phyloP scores from a whole-genome alignment of 768 basidiomycete genomes.

The Tricholoma matsutake region DNA sequence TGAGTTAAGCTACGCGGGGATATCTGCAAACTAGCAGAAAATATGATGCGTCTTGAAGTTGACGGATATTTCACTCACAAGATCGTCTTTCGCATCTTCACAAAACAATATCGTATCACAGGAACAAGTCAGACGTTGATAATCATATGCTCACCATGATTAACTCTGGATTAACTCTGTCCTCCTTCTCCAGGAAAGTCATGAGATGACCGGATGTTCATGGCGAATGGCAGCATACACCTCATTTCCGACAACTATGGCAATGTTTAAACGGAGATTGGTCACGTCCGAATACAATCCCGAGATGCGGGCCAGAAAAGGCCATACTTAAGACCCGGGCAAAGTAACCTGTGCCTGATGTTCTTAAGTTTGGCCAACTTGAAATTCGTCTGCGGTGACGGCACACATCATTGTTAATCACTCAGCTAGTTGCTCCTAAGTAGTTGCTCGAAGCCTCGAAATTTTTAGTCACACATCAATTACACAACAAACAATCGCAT shows the following conservation, averaged over 20 bases:
- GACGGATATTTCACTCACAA: neutral
- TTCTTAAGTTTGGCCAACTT: neutral
- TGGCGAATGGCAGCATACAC: neutral
- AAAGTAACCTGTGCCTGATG: conserved; percentile 4
- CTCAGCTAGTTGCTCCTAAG: too few relatives aligned
- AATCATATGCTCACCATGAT: neutral
- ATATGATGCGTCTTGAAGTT: neutral
- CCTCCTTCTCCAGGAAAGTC: neutral
- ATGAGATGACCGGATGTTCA: neutral
- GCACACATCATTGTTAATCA: neutral
- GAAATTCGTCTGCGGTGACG: neutral
- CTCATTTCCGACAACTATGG: conserved; percentile 19
- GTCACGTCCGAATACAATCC: neutral
- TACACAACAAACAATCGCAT: neutral
- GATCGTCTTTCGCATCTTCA: neutral
- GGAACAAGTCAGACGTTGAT: neutral
- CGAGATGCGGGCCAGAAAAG: conserved; percentile 3
- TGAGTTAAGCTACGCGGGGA: neutral
- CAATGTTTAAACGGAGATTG: neutral
- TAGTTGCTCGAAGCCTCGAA: neutral
- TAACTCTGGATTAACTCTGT: neutral
- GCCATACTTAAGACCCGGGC: neutral
- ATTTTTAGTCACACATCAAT: neutral
- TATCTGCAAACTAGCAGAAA: neutral
- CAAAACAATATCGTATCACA: neutral